Evolutionary conservation across 805 yeast genomes (phyloP).

Genomic region (Barnettozyma siamensis): DNA sequence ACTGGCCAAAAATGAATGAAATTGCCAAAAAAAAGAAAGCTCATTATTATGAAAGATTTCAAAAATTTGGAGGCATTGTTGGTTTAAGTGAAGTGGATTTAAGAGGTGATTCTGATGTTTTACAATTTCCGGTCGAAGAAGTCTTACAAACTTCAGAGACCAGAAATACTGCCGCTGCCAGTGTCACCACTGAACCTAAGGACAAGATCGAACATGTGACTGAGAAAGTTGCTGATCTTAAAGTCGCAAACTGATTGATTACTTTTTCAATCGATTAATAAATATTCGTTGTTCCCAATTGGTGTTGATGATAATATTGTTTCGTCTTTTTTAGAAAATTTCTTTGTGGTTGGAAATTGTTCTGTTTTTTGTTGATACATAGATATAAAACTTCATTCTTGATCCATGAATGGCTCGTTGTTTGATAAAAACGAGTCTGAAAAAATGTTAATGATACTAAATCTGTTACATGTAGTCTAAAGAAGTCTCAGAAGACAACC

Average conservation of each 20-base stretch:
- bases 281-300: too few species aligned
- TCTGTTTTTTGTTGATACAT: too few species aligned
- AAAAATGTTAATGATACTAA: too few species aligned
- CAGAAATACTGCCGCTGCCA: not conserved
- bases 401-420: too few species aligned
- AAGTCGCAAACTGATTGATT: slow-evolving; percentile 6
- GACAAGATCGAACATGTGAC: slow-evolving; percentile 2
- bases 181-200: not conserved
- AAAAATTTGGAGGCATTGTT: slow-evolving; percentile 59
- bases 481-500: too few species aligned
- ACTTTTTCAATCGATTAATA: too few species aligned
- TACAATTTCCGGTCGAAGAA: slow-evolving; percentile 16
- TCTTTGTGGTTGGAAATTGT: too few species aligned
- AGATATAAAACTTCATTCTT: too few species aligned
- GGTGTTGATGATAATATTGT: too few species aligned
- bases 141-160: not conserved
- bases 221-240: slow-evolving; percentile 3
- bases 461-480: too few species aligned
- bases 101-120: slow-evolving; percentile 36
- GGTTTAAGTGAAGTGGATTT: slow-evolving; percentile 84
- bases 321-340: too few species aligned
- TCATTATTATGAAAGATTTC: slow-evolving; percentile 64
- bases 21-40: slow-evolving; percentile 54
- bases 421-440: too few species aligned
- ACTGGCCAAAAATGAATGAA: slow-evolving; percentile 68